These are phyloP conservation scores for Eimeria sp. DNA, from an alignment of 169 alveolate genomes.

Conservation along the genomic window DNA sequence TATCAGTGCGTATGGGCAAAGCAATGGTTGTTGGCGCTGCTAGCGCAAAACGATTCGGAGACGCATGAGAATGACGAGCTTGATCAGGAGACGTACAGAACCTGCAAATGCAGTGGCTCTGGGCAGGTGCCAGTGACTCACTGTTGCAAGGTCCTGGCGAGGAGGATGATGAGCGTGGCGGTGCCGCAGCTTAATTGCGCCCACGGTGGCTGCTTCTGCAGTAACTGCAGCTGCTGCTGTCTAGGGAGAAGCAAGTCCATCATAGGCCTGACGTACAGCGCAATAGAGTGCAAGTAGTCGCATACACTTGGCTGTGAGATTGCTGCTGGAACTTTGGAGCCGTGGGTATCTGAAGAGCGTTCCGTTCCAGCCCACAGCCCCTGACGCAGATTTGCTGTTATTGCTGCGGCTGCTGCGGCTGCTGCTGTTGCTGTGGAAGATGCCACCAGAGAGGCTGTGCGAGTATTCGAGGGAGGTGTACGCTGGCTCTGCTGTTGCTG, in stretches of 20 bases:
- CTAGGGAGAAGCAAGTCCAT: slow-evolving; percentile 65
- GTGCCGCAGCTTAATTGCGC: slow-evolving; percentile 61
- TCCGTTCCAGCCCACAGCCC: not conserved
- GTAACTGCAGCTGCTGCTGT: slow-evolving; percentile 53
- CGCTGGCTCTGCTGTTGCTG: slow-evolving; percentile 16
- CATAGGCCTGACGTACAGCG: slow-evolving; percentile 46
- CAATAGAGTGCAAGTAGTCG: slow-evolving; percentile 66
- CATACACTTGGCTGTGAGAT: slow-evolving; percentile 48
- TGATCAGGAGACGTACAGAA: not conserved
- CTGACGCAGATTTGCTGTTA: slow-evolving; percentile 26
- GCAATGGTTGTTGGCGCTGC: not conserved
- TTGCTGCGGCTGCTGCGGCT: slow-evolving; percentile 33
- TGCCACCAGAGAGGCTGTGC: slow-evolving; percentile 1
- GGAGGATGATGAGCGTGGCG: slow-evolving; percentile 71
- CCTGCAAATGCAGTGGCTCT: not conserved
- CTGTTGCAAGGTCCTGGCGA: slow-evolving; percentile 73
- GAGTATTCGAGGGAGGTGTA: not conserved
- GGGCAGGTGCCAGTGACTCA: slow-evolving; percentile 23
- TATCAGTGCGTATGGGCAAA: not conserved
- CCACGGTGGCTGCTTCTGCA: slow-evolving; percentile 31
- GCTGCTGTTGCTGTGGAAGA: slow-evolving; percentile 60
- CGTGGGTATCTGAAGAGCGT: slow-evolving; percentile 26
- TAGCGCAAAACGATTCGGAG: not conserved
- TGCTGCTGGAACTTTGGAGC: slow-evolving; percentile 40
- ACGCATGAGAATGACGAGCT: not conserved